Base-by-base conservation (phyloP, 2,329 filamentous ascomycete species). In the Juglanconis oblonga region DNA sequence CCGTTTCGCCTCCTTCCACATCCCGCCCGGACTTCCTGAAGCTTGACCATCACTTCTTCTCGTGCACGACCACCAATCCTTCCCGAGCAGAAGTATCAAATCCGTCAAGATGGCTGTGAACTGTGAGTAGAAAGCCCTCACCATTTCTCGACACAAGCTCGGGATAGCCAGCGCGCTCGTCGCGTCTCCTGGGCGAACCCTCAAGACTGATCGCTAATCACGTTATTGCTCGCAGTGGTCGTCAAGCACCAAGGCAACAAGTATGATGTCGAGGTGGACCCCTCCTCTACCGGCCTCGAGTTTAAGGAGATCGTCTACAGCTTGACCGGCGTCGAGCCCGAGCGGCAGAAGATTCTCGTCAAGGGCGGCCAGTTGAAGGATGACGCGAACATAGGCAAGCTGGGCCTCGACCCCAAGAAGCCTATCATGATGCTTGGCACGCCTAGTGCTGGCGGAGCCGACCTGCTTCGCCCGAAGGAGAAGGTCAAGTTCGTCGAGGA, bases 291-390 rank as follows among this genome's bases (percentile, higher is more conserved):
- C 64, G 95, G 95, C 76, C 92, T 97, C 76, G 91, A 90, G 59
- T 92, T 99, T 81, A 99, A 98, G 75, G 91, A 90, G 71, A 95
- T 98, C 75, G 85, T 99, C 61, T 99, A 89, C 79, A 97, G 93
- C 64, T 81, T 99, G 58, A 99, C 95, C 51, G 92, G 91, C 63
- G 95, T 99, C 71, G 95, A 98, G 73, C 95, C 95, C 65, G 91
- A 96, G 64, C 89, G 94, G 64, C 96, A 99, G 76, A 98, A 98
- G 79, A 91, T 99, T 68, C 79, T 99, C 59, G 86, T 97, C 75
- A 97, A 97, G 77, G 92, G 92, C 65, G 91, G 91, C 65, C 92
- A 96, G 76, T 86, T 99, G 68, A 99, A 97, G 77, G 90, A 99
- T 85, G 92, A 98, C 71, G 91, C 92, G 61, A 88, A 92, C 62